These are phyloP conservation scores for Eucalyptus sp. DNA, from an alignment of 345 rosid species.

Conservation along the genomic window DNA sequence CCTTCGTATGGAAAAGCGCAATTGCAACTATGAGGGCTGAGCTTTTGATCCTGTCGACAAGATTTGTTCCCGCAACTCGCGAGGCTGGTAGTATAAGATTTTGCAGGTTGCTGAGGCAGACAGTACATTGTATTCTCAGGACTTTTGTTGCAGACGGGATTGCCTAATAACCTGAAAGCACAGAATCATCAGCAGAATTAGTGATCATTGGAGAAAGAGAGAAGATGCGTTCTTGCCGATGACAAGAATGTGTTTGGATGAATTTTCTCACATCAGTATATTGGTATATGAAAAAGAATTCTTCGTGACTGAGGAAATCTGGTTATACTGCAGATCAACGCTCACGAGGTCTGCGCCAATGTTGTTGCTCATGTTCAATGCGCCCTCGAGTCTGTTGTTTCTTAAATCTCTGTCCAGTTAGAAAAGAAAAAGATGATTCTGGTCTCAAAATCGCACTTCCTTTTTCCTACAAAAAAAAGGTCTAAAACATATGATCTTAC, in stretches of 20 bases:
- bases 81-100: constrained; percentile 65
- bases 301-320: constrained; percentile 54
- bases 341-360: constrained; percentile 45
- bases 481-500: constrained; percentile 26
- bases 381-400: constrained; percentile 57
- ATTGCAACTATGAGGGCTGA: constrained; percentile 90
- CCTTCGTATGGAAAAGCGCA: constrained; percentile 89
- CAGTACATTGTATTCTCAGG: constrained; percentile 64
- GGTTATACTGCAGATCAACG: constrained; percentile 68
- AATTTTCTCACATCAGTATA: constrained; percentile 40
- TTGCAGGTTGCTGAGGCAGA: constrained; percentile 44
- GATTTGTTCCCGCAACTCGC: constrained; percentile 57
- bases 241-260: background rate
- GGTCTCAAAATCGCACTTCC: background rate
- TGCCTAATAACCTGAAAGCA: constrained; percentile 64
- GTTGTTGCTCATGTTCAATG: constrained; percentile 45
- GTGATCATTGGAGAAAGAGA: background rate
- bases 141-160: constrained; percentile 66
- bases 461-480: background rate
- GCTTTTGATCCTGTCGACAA: constrained; percentile 57
- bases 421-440: background rate
- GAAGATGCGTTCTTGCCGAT: background rate
- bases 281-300: constrained; percentile 39
- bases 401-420: constrained; percentile 44
- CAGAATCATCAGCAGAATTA: background rate